Percentiles rank a stretch among this genome's conserved stretches.
These are phyloP conservation scores for Torulaspora indica DNA, from an alignment of 805 yeast genomes.

Conservation along the genomic window DNA sequence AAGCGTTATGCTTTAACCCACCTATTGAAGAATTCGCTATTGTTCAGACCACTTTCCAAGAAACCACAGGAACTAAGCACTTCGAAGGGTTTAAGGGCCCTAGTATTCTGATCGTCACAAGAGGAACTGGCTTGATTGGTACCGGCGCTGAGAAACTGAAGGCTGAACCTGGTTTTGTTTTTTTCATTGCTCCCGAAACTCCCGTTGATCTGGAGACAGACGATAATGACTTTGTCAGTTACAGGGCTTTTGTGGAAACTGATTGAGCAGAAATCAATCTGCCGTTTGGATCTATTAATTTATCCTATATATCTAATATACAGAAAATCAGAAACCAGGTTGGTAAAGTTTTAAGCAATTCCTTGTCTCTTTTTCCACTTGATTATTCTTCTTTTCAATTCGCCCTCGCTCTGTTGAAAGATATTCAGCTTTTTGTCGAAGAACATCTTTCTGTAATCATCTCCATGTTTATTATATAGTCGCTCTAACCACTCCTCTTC, in stretches of 20 bases:
- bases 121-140: slow-evolving; percentile 66
- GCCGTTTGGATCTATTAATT: slow-evolving; percentile 3
- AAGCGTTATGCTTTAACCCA: slow-evolving; percentile 74
- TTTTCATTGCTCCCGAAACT: slow-evolving; percentile 75
- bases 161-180: slow-evolving; percentile 71
- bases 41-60: slow-evolving; percentile 66
- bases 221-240: slow-evolving; percentile 61
- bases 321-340: background rate
- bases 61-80: slow-evolving; percentile 44
- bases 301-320: slow-evolving; percentile 5
- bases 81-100: slow-evolving; percentile 76
- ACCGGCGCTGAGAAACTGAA: slow-evolving; percentile 40
- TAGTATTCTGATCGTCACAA: slow-evolving; percentile 76
- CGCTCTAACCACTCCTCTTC: slow-evolving; percentile 68
- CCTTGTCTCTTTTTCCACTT: slow-evolving; percentile 59
- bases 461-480: slow-evolving; percentile 75
- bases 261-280: slow-evolving; percentile 17
- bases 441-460: slow-evolving; percentile 82
- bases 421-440: slow-evolving; percentile 85
- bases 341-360: slow-evolving; percentile 24
- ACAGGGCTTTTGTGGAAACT: slow-evolving; percentile 87
- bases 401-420: slow-evolving; percentile 81
- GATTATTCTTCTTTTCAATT: slow-evolving; percentile 61
- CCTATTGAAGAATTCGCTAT: slow-evolving; percentile 97
- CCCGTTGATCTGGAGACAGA: slow-evolving; percentile 55